Conservation (phyloP, 2,329 filamentous ascomycete species). For the Ceratocystis ficicola region DNA sequence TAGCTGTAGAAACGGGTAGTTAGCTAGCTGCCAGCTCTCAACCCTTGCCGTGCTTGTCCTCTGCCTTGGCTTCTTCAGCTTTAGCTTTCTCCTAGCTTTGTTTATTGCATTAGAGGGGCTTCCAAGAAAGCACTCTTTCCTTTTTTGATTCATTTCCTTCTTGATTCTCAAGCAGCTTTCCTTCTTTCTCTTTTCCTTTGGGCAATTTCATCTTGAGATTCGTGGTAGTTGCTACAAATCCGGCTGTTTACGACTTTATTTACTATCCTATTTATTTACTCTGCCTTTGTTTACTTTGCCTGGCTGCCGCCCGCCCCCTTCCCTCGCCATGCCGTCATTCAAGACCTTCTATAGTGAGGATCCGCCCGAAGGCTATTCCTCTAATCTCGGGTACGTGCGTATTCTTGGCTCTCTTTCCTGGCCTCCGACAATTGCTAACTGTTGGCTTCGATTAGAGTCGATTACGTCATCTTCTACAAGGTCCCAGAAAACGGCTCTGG, state of each 20-base stretch:
- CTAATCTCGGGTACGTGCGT: constrained; percentile 18
- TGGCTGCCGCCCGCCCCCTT: background rate
- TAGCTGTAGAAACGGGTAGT: background rate
- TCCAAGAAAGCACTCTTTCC: background rate
- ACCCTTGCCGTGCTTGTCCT: background rate
- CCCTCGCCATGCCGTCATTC: constrained; percentile 18
- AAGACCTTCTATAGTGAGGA: constrained; percentile 21
- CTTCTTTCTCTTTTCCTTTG: background rate
- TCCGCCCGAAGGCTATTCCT: constrained; percentile 20
- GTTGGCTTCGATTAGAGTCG: constrained; percentile 44
- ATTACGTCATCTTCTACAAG: constrained; percentile 76
- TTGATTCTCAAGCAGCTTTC: background rate
- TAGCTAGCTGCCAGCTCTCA: background rate
- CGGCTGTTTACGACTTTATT: background rate
- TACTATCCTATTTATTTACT: constrained; percentile 8
- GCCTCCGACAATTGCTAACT: background rate
- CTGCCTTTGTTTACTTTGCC: background rate
- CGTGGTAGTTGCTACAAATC: background rate
- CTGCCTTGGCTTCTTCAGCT: background rate
- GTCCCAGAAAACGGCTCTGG: constrained; percentile 48
- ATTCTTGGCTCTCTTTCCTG: background rate
- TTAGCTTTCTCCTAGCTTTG: background rate
- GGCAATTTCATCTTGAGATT: background rate
- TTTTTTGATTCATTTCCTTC: constrained; percentile 9
- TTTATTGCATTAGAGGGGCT: constrained; percentile 9